Base-by-base conservation (phyloP, 139 green algal genomes). In the Haematococcus sp. region DNA sequence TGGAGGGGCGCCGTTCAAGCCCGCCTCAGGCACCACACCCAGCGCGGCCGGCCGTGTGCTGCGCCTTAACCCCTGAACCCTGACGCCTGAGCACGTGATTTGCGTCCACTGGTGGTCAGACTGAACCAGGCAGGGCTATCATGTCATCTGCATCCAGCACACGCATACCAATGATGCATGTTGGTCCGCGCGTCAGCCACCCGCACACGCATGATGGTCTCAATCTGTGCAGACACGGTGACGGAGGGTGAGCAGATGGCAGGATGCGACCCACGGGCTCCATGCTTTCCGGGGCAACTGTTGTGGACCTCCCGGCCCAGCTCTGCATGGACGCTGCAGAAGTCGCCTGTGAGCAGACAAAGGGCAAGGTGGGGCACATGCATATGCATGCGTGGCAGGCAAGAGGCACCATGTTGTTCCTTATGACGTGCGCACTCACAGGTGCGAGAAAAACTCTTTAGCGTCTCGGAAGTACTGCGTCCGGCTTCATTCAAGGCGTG, bases 141-240 rank as follows among this genome's bases (percentile, higher is more conserved):
- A n/a, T n/a, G n/a, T n/a, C n/a, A n/a, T n/a, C n/a, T n/a, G n/a
- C n/a, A n/a, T n/a, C n/a, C n/a, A n/a, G n/a, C n/a, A n/a, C n/a
- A n/a, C n/a, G 2, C 52, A 95, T 81, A 92, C 93, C 0, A 86
- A 94, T 52, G 88, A 97, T n/a, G n/a, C n/a, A n/a, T n/a, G n/a
- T n/a, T n/a, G n/a, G n/a, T n/a, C n/a, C n/a, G n/a, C n/a, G n/a
- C n/a, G n/a, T n/a, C n/a, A n/a, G n/a, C n/a, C n/a, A n/a, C n/a
- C n/a, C n/a, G n/a, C n/a, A n/a, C n/a, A n/a, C n/a, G n/a, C 69
- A 95, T 90, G 31, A 88, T 91, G 28, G 75, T 67, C 7, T 80
- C 68, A 31, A 49, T 49, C 40, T 49, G 40, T 49, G 40, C 40
- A 20, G 90, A 94, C 66, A 30, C 46, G 13, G 56, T 15, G 13